phyloP scores from a whole-genome alignment of 139 green algal species.

The Micractinium conductrix region DNA sequence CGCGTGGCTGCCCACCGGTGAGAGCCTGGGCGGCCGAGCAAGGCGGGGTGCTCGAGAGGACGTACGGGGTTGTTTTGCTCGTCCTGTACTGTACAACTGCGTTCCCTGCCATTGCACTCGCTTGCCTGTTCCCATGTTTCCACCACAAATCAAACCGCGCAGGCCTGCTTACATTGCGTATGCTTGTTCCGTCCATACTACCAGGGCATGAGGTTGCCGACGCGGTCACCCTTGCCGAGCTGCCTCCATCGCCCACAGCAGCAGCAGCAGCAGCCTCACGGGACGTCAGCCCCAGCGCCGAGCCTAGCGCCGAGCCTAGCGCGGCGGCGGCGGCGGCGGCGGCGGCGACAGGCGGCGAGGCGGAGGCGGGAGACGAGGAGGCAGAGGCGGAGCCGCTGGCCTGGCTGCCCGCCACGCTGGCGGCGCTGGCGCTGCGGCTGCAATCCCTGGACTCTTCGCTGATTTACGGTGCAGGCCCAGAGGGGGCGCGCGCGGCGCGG shows the following conservation, averaged over 20 bases:
- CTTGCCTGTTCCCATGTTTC: background rate
- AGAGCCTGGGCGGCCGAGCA: background rate
- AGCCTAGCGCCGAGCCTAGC: background rate
- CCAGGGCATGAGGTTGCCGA: constrained; percentile 23
- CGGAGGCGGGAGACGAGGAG: background rate
- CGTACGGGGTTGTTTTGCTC: too few relatives aligned
- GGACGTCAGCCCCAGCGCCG: background rate
- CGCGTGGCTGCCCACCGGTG: constrained; percentile 65
- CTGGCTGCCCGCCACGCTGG: constrained; percentile 81
- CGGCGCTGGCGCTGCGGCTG: constrained; percentile 74
- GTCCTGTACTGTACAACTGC: too few relatives aligned
- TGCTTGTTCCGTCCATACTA: too few relatives aligned
- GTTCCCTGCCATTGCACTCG: too few relatives aligned
- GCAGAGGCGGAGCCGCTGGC: constrained; percentile 53
- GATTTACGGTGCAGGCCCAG: constrained; percentile 47
- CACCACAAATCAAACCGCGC: too few relatives aligned
- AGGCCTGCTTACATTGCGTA: too few relatives aligned
- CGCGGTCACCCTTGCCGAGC: constrained; percentile 1
- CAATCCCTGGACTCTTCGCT: constrained; percentile 71
- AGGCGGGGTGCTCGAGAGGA: too few relatives aligned
- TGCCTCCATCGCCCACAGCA: background rate
- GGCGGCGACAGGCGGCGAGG: background rate
- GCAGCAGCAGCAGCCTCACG: constrained; percentile 2
- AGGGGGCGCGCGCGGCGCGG: background rate
- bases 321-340: background rate